Conservation (phyloP, 1,139 yeast species). For the Hyphopichia khmerensis region DNA sequence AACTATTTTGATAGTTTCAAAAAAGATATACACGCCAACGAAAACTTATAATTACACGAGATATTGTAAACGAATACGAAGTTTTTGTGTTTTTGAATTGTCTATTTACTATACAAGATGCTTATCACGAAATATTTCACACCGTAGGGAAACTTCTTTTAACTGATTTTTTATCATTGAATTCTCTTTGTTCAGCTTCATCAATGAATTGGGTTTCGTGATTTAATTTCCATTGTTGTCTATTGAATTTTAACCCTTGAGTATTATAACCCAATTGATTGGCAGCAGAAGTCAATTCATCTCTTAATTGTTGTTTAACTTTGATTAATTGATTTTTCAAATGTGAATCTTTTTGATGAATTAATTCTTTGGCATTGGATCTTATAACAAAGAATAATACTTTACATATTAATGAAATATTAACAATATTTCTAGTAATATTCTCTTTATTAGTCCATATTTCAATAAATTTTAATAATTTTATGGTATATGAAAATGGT, state of each 20-base stretch:
- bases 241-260: constrained; percentile 74
- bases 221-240: constrained; percentile 73
- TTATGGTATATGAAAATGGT: constrained; percentile 82
- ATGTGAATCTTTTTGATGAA: constrained; percentile 61
- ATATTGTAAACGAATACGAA: too few relatives aligned
- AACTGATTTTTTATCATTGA: constrained; percentile 53
- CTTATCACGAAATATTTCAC: too few relatives aligned
- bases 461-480: constrained; percentile 69
- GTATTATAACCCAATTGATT: constrained; percentile 80
- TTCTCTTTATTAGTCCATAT: constrained; percentile 63
- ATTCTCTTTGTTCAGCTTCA: constrained; percentile 57
- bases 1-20: too few relatives aligned
- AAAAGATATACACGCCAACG: too few relatives aligned
- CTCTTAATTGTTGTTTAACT: constrained; percentile 57
- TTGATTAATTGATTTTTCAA: constrained; percentile 58
- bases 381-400: constrained; percentile 72
- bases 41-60: too few relatives aligned
- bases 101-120: neutral
- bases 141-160: constrained; percentile 67
- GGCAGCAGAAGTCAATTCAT: constrained; percentile 50
- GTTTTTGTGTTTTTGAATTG: too few relatives aligned
- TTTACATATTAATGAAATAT: constrained; percentile 66
- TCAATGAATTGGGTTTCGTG: constrained; percentile 78
- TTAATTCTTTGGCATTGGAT: constrained; percentile 73
- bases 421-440: constrained; percentile 42